Base-by-base conservation (phyloP, 108 stramenopile genomes). In the Cyclotella distinguenda region DNA sequence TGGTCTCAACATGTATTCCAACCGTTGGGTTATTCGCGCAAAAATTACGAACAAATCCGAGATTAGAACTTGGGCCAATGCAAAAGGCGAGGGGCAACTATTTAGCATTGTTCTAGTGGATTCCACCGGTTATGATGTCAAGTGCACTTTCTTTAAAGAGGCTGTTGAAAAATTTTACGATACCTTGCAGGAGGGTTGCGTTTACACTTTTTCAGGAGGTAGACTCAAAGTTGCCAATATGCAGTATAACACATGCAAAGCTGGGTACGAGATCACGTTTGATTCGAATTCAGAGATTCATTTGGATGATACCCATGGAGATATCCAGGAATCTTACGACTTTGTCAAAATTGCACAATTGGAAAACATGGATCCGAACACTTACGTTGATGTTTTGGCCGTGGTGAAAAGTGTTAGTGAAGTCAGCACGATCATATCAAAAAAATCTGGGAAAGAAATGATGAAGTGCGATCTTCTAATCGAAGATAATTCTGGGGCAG, bases 81-180 rank as follows among this genome's bases (percentile, higher is more conserved):
- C 94, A 70, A 85, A 86, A 78, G 96, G 96, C 0, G 94, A 95
- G 74, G 98, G 98, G 48, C 68, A 58, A 30, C 80, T 98, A 7
- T 95, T 95, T 70, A 78, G 77, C 22, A 66, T 97, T 27, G 95
- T 93, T 56, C 72, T 98, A 18, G 72, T 98, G 45, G 98, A 98
- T 66, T 70, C 78, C 27, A 58, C 64, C 6, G 96, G 94, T 3
- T 76, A 78, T 43, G 98, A 98, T 78, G 91, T 98, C 58, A 82
- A 89, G 23, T 93, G 81, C 52, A 98, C 98, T 50, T 87, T 98
- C 63, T 98, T 98, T 86, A 96, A 97, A 77, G 96, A 96, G 54
- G 93, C 88, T 7, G 94, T 91, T 28, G 96, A 97, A 22, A 95
- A 92, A 65, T 97, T 89, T 61, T 84, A 90, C 77, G 45, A 53